Base-by-base conservation (phyloP, 2,329 filamentous ascomycete species). In the Dendryphion nanum region DNA sequence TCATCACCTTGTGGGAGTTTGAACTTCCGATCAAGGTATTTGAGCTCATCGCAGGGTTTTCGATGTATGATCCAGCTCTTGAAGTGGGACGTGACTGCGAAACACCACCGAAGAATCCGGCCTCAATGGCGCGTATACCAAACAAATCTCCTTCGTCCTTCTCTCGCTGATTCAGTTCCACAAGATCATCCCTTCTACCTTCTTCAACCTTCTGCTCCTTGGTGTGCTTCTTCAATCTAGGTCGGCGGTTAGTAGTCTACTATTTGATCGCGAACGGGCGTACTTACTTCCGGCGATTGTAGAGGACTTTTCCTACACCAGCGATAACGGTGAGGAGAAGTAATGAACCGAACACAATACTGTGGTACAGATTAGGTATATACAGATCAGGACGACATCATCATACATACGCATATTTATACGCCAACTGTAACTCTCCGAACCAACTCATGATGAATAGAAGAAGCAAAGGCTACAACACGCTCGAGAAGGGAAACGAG, bases 111-210 rank as follows among this genome's bases (percentile, higher is more conserved):
- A 55, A 67, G 48, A 64, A 68, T n/a, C 64, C 65, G 24, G 64
- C 63, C 48, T 68, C 65, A 21, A 68, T 62, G 39, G 65, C 64
- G n/a, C 65, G 61, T 30, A 67, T 51, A 32, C 64, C 64, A 35
- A 68, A 67, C 2, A 66, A 49, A 35, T 68, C 64, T 13, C 64
- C 64, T 38, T 67, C 61, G 42, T 67, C 63, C 48, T 62, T 65
- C 41, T 61, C 53, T 30, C 59, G 53, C 31, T 59, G 52, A 38
- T 61, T 64, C 29, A 66, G 41, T 35, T 63, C 62, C 33, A 61
- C 47, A 14, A 55, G 56, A 28, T 66, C 61, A 33, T 66, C 59
- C 32, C 44, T 61, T n/a, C 41, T 42, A 6, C 49, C 50, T 33
- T 60, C 57, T 4, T 61, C 41, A 29, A 59, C 51, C 18, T 44